Evolutionary conservation across 192 early-diverging fungal species (phyloP).

Genomic region (Endogone sp.): DNA sequence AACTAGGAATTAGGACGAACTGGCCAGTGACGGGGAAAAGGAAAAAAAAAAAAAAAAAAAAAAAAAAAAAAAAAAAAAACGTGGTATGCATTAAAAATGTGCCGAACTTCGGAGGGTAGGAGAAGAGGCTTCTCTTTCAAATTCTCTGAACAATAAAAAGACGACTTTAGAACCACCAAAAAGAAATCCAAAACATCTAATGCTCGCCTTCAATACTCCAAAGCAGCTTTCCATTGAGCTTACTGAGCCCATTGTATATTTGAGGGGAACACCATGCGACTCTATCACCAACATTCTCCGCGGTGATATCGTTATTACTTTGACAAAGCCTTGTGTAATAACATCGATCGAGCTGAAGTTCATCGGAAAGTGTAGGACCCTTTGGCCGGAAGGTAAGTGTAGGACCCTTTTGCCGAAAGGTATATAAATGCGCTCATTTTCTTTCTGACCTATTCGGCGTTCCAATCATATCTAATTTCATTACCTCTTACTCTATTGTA

Average conservation of each 20-base stretch:
- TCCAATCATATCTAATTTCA: neutral
- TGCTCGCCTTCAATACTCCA: neutral
- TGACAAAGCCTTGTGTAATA: conserved; percentile 11
- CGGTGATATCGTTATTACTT: conserved; percentile 21
- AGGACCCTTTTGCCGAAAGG: conserved; percentile 4
- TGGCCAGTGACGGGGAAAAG: neutral
- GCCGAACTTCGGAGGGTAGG: neutral
- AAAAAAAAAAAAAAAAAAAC: neutral
- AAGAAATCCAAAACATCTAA: neutral
- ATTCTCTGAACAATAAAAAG: neutral
- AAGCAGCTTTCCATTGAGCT: conserved; percentile 26
- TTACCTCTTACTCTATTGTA: neutral
- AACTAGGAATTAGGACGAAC: neutral
- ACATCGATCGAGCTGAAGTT: conserved; percentile 18
- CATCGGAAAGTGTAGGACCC: conserved; percentile 17
- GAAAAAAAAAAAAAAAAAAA: neutral
- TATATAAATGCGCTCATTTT: neutral
- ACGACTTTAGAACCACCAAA: neutral
- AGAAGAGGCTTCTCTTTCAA: neutral
- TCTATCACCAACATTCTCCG: conserved; percentile 11
- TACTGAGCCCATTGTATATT: conserved; percentile 21
- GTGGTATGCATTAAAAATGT: neutral
- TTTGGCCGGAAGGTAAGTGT: conserved; percentile 35
- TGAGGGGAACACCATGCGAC: conserved; percentile 12
- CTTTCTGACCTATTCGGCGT: neutral